Evolutionary conservation across 768 basidiomycete genomes (phyloP).

Genomic region (Paxillus ammoniavirescens): DNA sequence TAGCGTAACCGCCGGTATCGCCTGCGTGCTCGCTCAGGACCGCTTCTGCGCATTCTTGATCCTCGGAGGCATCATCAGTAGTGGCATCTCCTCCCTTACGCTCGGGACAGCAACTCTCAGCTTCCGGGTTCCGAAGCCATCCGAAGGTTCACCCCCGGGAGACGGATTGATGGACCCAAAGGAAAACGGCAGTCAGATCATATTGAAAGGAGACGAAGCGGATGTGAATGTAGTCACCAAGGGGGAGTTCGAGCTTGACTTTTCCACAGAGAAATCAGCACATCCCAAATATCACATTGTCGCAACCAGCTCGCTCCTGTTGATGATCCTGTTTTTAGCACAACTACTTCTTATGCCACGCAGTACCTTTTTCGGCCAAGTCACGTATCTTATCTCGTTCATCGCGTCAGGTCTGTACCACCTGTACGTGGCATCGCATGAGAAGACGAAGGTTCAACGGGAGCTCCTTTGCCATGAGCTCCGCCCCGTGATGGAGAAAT

Average conservation of each 20-base stretch:
- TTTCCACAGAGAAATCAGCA: conserved; percentile 4
- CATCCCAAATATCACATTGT: conserved; percentile 10
- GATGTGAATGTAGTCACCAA: conserved; percentile 29
- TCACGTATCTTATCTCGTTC: conserved; percentile 28
- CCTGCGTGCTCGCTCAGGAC: conserved; percentile 22
- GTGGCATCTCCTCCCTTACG: conserved; percentile 27
- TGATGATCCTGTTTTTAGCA: conserved; percentile 27
- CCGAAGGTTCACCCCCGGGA: conserved; percentile 23
- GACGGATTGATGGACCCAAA: conserved; percentile 27
- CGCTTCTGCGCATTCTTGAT: conserved; percentile 29
- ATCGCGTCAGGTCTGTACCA: conserved; percentile 33
- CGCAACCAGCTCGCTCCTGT: conserved; percentile 24
- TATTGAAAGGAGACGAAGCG: conserved; percentile 28
- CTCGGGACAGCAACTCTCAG: conserved; percentile 26
- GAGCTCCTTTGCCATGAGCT: conserved; percentile 17
- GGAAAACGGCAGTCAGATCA: conserved; percentile 17
- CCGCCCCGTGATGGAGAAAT: conserved; percentile 9
- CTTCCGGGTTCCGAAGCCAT: conserved; percentile 23
- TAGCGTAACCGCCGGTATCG: conserved; percentile 19
- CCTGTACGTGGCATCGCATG: conserved; percentile 29
- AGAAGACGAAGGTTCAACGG: conserved; percentile 21
- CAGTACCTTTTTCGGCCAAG: conserved; percentile 32
- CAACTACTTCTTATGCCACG: conserved; percentile 32
- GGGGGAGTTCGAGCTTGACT: conserved; percentile 32
- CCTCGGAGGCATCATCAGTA: conserved; percentile 29